Base-by-base conservation (phyloP, 371 early-diverging fungal genomes). In the Mortierella sp. region DNA sequence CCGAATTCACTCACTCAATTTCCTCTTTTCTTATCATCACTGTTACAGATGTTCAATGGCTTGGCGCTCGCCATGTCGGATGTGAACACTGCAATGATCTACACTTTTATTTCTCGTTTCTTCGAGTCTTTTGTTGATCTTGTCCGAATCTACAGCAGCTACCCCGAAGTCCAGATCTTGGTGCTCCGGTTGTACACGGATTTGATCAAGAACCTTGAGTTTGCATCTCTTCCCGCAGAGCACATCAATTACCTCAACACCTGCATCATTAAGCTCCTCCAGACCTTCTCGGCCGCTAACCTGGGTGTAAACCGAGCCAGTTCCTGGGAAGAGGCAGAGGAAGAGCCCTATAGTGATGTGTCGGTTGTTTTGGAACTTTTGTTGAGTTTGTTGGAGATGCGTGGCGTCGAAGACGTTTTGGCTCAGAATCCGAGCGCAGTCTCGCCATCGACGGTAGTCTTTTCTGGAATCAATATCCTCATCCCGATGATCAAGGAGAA, bases 401-500 rank as follows among this genome's bases (percentile, higher is more conserved):
- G 59, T 43, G 72, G 77, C 15, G 75, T 63, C 5, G 64, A 80
- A 28, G 69, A 75, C 53, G 67, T 75, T 69, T 47, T 73, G 47
- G 66, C 59, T 25, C 70, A 68, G 19, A 57, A 59, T 9, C 72
- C 52, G 50, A 79, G 47, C 69, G 74, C 68, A 37, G 81, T 23
- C 83, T 85, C 70, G 84, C 91, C 25, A 82, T 89, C n/a, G 84
- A 91, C 66, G 2, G 91, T 94, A 21, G 89, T 93, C 18, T 87
- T 92, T 52, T 89, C 84, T 72, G 91, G 93, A 26, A 79, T 91
- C 50, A 88, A 91, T 73, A 82, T 86, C 29, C 80, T 93, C 7
- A 85, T 93, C 19, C 93, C 93, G 0, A 85, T 92, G 83, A 89
- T 93, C 66, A 89, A 89, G 57, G 68, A 88, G 61, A 84, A 91